Evolutionary conservation across 805 yeast genomes (phyloP), one percentile per base, ranked within the genome.

Genomic region (Myxozyma mucilagina): DNA sequence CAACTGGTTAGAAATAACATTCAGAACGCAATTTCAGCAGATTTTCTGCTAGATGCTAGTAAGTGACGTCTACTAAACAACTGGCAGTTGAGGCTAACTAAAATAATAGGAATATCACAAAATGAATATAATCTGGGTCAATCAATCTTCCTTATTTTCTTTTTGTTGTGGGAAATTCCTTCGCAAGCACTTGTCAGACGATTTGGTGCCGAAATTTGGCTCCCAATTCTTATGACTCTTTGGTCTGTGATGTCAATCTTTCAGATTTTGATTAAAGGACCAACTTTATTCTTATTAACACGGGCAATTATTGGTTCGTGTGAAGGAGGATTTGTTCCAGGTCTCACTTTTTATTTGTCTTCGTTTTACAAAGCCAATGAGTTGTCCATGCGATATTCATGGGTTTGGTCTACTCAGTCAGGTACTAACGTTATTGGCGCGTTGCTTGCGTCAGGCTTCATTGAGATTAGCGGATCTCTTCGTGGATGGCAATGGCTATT

Each of bases 311-410:
- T 84, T 47, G 90, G 87, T 1, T 68, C 80, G 7, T 73, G 82
- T n/a, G 86, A 86, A 70, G 90, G 90, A 59, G 90, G 90, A 0
- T 85, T 85, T 61, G 85, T 87, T 56, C 86, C 87, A 38, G 90
- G 86, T 67, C 73, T 82, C 38, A 79, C 82, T 57, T 73, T 86
- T 51, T 87, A 87, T 84, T 74, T 87, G 71, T 81, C 87, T 1
- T 87, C 85, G 72, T 87, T 86, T 73, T 87, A 82, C 74, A 86
- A 84, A 45, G 64, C 9, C 69, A 81, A 76, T 34, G 90, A 87
- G 71, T 75, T 87, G 16, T 78, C 88, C 0, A 71, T 83, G 29
- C 75, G 90, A 57, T 73, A 86, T 34, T 80, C 87, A 0, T 79
- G 79, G 67, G 86, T 87, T 70, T 86, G 86, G 80, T 78, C 83